Percentiles rank a stretch among this genome's conserved stretches.
phyloP scores from a whole-genome alignment of 148 eudicot genomes.

The Oxyria digyna region DNA sequence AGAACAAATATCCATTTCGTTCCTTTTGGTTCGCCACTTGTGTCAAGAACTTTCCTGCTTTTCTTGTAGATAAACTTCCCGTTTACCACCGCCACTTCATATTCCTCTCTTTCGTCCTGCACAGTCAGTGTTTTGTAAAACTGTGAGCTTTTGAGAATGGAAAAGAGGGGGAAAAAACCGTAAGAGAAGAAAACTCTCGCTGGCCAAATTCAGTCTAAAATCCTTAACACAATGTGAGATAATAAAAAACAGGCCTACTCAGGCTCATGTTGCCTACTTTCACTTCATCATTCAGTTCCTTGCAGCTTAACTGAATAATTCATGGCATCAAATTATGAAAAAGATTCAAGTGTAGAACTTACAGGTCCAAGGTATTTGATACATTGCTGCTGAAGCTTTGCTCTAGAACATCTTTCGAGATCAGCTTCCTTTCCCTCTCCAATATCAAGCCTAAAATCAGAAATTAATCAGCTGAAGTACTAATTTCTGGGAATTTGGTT shows the following conservation, averaged over 20 bases:
- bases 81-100: slow-evolving; percentile 38
- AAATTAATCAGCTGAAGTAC: neutral
- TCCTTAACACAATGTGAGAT: too few species aligned
- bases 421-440: slow-evolving; percentile 61
- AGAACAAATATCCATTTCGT: slow-evolving; percentile 77
- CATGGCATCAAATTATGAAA: neutral
- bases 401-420: slow-evolving; percentile 43
- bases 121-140: neutral
- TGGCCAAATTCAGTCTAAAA: too few species aligned
- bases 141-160: neutral
- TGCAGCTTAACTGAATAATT: too few species aligned
- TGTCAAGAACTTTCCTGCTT: slow-evolving; percentile 33
- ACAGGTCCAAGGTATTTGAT: slow-evolving; percentile 76
- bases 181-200: too few species aligned
- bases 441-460: slow-evolving; percentile 40
- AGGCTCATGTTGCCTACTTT: neutral
- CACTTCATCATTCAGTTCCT: too few species aligned
- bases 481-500: neutral
- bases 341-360: slow-evolving; percentile 6
- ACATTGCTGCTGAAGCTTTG: slow-evolving; percentile 47
- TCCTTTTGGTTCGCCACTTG: slow-evolving; percentile 30
- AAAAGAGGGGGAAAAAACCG: too few species aligned
- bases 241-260: too few species aligned
- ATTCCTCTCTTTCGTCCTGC: slow-evolving; percentile 57
- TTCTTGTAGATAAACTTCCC: slow-evolving; percentile 42